A percentile compares a stretch with the other conserved stretches of the same genome.
phyloP scores from a whole-genome alignment of 108 stramenopile species.

The Discostella stelligeroides region DNA sequence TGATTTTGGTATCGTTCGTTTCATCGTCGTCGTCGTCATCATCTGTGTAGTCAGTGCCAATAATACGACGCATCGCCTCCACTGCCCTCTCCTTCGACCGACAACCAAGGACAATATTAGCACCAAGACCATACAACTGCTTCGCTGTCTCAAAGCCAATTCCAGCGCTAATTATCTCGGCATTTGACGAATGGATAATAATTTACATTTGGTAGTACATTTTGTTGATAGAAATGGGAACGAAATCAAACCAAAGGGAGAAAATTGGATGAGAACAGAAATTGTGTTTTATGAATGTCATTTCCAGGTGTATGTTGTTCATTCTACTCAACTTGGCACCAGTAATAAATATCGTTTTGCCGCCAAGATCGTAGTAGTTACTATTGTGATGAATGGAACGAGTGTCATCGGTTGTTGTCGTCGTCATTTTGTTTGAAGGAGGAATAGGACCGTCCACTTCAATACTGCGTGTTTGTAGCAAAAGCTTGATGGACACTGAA shows the following conservation, averaged over 20 bases:
- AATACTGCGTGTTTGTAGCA: slow-evolving; percentile 20
- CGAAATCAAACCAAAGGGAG: background rate
- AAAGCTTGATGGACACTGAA: slow-evolving; percentile 2
- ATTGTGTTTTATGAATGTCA: background rate
- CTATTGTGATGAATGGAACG: background rate
- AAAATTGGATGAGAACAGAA: background rate
- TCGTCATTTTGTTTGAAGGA: background rate
- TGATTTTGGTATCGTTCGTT: slow-evolving; percentile 1
- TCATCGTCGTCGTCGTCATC: background rate
- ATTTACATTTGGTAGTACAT: too few relatives aligned
- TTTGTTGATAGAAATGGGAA: too few relatives aligned
- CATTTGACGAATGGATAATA: too few relatives aligned
- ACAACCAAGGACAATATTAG: slow-evolving; percentile 76
- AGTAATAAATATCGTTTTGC: slow-evolving; percentile 51
- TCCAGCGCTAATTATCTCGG: slow-evolving; percentile 40
- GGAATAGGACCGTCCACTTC: slow-evolving; percentile 40
- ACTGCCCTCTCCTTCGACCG: slow-evolving; percentile 55
- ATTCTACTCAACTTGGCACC: slow-evolving; percentile 38
- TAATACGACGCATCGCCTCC: slow-evolving; percentile 60
- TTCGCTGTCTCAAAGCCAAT: slow-evolving; percentile 72
- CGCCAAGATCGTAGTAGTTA: slow-evolving; percentile 1
- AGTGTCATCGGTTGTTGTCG: background rate
- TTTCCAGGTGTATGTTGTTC: too few relatives aligned
- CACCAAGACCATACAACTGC: slow-evolving; percentile 68
- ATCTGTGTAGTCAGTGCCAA: slow-evolving; percentile 10